Percentiles rank a stretch among this genome's conserved stretches.
phyloP scores from a whole-genome alignment of 306 rosid genomes.

The Herpetospermum pedunculosum region DNA sequence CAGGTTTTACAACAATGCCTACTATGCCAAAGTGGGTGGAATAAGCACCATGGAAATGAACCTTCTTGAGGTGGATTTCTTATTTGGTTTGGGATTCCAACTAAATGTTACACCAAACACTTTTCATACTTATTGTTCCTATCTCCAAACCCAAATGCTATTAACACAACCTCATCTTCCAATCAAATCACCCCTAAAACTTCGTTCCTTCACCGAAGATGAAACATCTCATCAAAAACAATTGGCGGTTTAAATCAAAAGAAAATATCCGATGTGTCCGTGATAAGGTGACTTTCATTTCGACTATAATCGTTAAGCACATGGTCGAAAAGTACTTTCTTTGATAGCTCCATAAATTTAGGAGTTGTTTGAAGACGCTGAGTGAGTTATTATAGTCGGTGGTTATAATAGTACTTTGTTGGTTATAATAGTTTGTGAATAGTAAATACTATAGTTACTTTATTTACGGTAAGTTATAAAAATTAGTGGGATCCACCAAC shows the following conservation, averaged over 20 bases:
- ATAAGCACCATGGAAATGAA: conserved; percentile 79
- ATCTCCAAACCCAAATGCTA: neutral
- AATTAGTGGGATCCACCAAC: too few species aligned
- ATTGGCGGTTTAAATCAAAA: neutral
- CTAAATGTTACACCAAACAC: conserved; percentile 58
- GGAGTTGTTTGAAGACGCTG: too few species aligned
- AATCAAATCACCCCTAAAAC: neutral
- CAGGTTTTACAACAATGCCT: conserved; percentile 89
- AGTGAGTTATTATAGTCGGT: too few species aligned
- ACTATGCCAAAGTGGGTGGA: conserved; percentile 92
- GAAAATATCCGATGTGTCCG: neutral
- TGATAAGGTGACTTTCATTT: neutral
- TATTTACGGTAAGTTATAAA: too few species aligned
- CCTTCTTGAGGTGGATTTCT: conserved; percentile 66
- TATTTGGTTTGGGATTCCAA: conserved; percentile 72
- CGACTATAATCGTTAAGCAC: neutral
- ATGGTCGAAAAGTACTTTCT: too few species aligned
- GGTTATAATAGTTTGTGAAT: too few species aligned
- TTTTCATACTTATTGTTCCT: conserved; percentile 46
- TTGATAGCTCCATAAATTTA: too few species aligned
- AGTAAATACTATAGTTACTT: too few species aligned
- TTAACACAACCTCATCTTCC: neutral
- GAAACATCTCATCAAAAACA: neutral
- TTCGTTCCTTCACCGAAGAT: neutral
- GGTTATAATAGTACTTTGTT: too few species aligned